Evolutionary conservation across 495 filamentous ascomycete species (phyloP), one percentile per base, ranked within the genome.

Genomic region (Penicillium soppii): DNA sequence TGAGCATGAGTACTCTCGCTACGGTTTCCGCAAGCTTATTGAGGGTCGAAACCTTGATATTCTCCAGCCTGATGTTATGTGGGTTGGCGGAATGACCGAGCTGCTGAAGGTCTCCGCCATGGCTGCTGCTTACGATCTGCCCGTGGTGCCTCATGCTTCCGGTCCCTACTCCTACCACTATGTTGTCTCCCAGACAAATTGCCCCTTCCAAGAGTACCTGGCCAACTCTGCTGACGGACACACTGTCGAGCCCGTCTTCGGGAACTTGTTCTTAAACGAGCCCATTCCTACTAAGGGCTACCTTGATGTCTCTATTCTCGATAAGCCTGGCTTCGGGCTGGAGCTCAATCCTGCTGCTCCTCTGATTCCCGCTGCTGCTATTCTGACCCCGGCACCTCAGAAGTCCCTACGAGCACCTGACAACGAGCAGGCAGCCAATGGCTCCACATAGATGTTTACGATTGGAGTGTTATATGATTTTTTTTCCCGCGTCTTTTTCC

Each of bases 81-180:
- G 91, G 91, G 80, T 95, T 9, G 91, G 91, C 43, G 91, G 91
- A 51, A 69, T 96, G 78, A 96, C 91, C 1, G 91, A 96, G 69
- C 78, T 96, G 38, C 87, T 95, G 56, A 92, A 89, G 69, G 83
- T 96, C 48, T 83, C 91, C 9, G 88, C 90, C 16, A 85, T 92
- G 79, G 91, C 91, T 13, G 82, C 90, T 5, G 91, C 91, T 2
- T 96, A 96, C 68, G 91, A 96, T 62, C 86, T 96, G 32, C 90
- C 90, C 22, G 90, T 96, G 4, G 90, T 96, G n/a, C 91, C 91
- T 16, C 91, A 96, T 62, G 91, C 91, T 7, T 91, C 86, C 45
- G 91, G 91, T 4, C 87, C 91, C 2, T 96, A 96, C 76, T 91
- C 88, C 54, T 96, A 96, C 73, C 91, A 96, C 73, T 95, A 91